Percentiles rank a stretch among this genome's conserved stretches.
phyloP scores from a whole-genome alignment of 176 grass and related monocot species.

The Chrysopogon serrulatus region DNA sequence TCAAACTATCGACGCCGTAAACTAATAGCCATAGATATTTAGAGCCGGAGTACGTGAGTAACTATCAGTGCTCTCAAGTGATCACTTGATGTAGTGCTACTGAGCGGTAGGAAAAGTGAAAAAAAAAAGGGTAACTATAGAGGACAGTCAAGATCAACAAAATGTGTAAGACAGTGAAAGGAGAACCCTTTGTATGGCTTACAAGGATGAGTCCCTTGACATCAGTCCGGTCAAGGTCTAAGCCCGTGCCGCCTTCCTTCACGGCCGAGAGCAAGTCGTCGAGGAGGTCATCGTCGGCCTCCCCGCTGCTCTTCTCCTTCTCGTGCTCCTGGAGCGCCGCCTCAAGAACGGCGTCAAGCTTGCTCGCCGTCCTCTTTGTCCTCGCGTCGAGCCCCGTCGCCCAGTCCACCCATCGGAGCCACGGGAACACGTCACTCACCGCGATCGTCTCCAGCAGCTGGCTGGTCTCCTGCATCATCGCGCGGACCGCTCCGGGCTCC shows the following conservation, averaged over 20 bases:
- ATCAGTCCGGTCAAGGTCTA: constrained; percentile 9
- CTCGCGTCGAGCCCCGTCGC: constrained; percentile 28
- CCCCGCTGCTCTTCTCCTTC: background rate
- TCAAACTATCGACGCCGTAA: too few species aligned
- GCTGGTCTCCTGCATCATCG: background rate
- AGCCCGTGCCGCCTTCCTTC: background rate
- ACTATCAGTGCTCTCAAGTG: too few species aligned
- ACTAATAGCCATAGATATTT: too few species aligned
- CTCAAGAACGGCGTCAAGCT: constrained; percentile 42
- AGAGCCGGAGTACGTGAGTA: too few species aligned
- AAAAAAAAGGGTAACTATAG: too few species aligned
- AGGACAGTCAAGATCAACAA: too few species aligned
- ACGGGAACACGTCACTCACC: constrained; percentile 23
- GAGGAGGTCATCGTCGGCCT: background rate
- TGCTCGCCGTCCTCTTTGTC: background rate
- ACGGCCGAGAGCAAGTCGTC: constrained; percentile 11
- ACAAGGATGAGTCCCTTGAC: constrained; percentile 50
- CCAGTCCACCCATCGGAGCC: constrained; percentile 34
- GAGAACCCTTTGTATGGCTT: background rate
- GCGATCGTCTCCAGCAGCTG: constrained; percentile 13
- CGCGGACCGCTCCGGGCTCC: background rate
- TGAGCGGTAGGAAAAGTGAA: too few species aligned
- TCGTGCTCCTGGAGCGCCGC: constrained; percentile 33
- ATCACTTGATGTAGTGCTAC: too few species aligned
- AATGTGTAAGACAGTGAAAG: background rate